phyloP scores from a whole-genome alignment of 257 asterid species.

The Nicotiana attenuata region DNA sequence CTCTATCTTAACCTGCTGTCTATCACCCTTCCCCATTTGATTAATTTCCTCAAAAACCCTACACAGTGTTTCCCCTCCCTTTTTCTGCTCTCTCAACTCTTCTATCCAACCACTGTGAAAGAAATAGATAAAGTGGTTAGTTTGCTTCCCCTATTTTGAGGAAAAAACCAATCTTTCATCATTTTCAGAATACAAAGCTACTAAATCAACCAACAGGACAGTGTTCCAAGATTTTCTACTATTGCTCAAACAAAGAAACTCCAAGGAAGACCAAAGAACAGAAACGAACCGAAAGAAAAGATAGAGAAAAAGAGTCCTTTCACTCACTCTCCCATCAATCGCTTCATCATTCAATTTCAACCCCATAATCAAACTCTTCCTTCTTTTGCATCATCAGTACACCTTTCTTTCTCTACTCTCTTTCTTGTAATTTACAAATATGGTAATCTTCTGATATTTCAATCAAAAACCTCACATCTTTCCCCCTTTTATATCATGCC shows the following conservation, averaged over 20 bases:
- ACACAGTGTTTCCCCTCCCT: neutral
- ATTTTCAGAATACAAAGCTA: constrained; percentile 22
- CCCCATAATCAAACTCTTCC: constrained; percentile 15
- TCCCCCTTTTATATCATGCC: constrained; percentile 4
- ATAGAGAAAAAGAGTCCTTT: constrained; percentile 10
- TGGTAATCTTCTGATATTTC: constrained; percentile 47
- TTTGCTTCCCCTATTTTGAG: constrained; percentile 45
- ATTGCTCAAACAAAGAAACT: constrained; percentile 29
- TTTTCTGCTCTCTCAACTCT: constrained; percentile 20
- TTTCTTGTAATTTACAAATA: constrained; percentile 34
- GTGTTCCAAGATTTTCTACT: constrained; percentile 26
- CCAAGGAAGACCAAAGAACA: neutral
- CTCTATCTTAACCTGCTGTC: constrained; percentile 51
- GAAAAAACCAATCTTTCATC: constrained; percentile 21
- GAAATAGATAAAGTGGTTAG: constrained; percentile 10
- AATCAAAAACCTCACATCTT: constrained; percentile 29
- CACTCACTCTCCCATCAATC: constrained; percentile 38
- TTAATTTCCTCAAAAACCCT: constrained; percentile 44
- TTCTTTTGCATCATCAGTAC: constrained; percentile 1
- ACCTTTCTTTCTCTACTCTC: constrained; percentile 15
- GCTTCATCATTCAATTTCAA: constrained; percentile 26
- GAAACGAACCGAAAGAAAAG: neutral
- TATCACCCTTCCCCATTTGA: constrained; percentile 24
- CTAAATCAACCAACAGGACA: constrained; percentile 21
- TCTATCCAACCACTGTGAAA: constrained; percentile 11